Percentiles rank a stretch among this genome's conserved stretches.
Conservation (phyloP, 805 yeast genomes). For the Pichia rugopelliculosa region DNA sequence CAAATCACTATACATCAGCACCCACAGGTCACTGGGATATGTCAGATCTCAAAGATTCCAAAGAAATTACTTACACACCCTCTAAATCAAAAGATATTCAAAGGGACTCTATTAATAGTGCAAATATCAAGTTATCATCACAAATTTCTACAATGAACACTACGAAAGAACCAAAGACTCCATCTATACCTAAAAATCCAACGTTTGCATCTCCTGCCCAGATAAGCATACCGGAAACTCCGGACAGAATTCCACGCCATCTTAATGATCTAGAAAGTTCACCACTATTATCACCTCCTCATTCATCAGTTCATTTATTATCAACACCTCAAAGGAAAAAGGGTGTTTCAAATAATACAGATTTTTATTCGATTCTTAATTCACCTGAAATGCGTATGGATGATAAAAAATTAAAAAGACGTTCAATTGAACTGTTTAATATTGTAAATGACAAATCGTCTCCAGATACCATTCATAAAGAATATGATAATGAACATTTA, state of each 20-base stretch:
- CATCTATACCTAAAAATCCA: constrained; percentile 18
- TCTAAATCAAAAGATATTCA: too few species aligned
- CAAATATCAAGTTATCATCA: neutral
- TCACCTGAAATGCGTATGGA: constrained; percentile 26
- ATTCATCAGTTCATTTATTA: constrained; percentile 5
- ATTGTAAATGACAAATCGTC: constrained; percentile 19
- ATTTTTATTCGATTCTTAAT: constrained; percentile 29
- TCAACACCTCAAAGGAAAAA: constrained; percentile 27
- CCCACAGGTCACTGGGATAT: neutral
- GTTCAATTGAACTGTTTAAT: constrained; percentile 28
- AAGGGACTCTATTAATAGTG: neutral
- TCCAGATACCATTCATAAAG: constrained; percentile 16
- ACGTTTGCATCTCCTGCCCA: constrained; percentile 21
- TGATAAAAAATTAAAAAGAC: constrained; percentile 19
- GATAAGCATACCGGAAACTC: constrained; percentile 23
- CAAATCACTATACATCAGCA: too few species aligned
- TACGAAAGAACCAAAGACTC: constrained; percentile 22
- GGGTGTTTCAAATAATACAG: constrained; percentile 18
- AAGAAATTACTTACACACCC: neutral
- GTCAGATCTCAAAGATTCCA: neutral
- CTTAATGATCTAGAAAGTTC: constrained; percentile 21
- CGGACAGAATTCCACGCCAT: constrained; percentile 12
- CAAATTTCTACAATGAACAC: neutral
- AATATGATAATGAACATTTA: constrained; percentile 7
- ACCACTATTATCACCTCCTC: constrained; percentile 30